Percentiles rank a stretch among this genome's conserved stretches.
phyloP scores from a whole-genome alignment of 441 rosid species.

The Gossypium gossypioides region DNA sequence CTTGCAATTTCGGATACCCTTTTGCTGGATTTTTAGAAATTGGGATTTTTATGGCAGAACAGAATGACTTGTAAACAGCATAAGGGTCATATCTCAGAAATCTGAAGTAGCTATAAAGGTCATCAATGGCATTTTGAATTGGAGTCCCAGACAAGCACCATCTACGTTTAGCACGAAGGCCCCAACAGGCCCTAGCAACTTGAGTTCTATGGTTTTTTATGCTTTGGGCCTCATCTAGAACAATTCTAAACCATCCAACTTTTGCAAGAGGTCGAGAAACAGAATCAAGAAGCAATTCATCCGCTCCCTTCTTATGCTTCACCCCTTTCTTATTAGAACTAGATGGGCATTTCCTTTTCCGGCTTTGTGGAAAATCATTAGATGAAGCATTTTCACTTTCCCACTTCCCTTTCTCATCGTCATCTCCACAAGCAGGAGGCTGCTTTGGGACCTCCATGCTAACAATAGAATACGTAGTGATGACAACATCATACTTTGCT shows the following conservation, averaged over 20 bases:
- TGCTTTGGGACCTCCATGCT: conserved; percentile 93
- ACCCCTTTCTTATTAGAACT: conserved; percentile 35
- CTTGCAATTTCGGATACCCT: conserved; percentile 73
- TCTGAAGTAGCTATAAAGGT: conserved; percentile 88
- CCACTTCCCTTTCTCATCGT: conserved; percentile 41
- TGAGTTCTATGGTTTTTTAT: conserved; percentile 85
- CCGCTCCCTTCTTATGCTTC: conserved; percentile 44
- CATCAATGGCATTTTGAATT: conserved; percentile 84
- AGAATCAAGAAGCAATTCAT: conserved; percentile 35
- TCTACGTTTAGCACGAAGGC: conserved; percentile 87
- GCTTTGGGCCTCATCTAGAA: conserved; percentile 91
- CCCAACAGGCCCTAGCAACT: conserved; percentile 95
- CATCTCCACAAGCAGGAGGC: conserved; percentile 50
- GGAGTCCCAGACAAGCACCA: conserved; percentile 99
- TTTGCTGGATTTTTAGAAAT: conserved; percentile 44
- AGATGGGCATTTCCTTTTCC: conserved; percentile 49
- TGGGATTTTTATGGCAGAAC: conserved; percentile 52
- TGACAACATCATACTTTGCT: conserved; percentile 77
- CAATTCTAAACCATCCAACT: conserved; percentile 86
- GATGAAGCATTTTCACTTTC: conserved; percentile 33
- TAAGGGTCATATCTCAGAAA: conserved; percentile 83
- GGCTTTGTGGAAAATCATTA: conserved; percentile 30
- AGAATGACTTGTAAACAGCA: conserved; percentile 50
- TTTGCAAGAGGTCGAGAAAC: conserved; percentile 69
- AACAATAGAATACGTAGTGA: conserved; percentile 84